phyloP scores from a whole-genome alignment of 805 yeast species.

The Blastobotrys robertii region DNA sequence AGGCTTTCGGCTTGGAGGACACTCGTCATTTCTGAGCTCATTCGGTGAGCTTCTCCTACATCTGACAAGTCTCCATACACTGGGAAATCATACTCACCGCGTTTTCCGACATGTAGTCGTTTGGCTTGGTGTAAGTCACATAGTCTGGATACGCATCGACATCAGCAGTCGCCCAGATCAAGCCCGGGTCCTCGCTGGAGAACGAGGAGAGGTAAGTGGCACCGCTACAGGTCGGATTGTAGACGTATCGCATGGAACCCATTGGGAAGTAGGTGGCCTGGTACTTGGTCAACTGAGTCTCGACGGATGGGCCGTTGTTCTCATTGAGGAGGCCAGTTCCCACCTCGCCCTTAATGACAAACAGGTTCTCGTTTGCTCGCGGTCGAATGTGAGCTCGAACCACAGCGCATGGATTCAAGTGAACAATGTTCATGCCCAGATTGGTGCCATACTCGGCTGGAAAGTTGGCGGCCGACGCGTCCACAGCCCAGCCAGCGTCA shows the following conservation, averaged over 20 bases:
- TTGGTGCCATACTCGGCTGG: slow-evolving; percentile 14
- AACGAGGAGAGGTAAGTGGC: slow-evolving; percentile 11
- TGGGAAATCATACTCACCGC: no score
- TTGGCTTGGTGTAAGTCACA: no score
- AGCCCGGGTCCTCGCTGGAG: slow-evolving; percentile 17
- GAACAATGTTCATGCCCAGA: slow-evolving; percentile 8
- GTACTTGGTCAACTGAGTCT: slow-evolving; percentile 8
- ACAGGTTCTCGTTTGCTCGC: slow-evolving; percentile 13
- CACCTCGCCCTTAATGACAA: slow-evolving; percentile 12
- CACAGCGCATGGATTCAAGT: slow-evolving; percentile 14
- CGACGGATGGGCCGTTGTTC: slow-evolving; percentile 7
- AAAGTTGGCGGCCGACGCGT: slow-evolving; percentile 10
- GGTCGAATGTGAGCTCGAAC: slow-evolving; percentile 13
- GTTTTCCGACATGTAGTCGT: no score
- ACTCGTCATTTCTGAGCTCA: no score
- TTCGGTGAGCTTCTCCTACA: no score
- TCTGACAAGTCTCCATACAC: no score
- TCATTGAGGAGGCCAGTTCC: slow-evolving; percentile 12
- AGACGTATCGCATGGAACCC: slow-evolving; percentile 15
- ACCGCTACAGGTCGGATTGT: slow-evolving; percentile 15
- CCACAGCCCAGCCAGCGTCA: slow-evolving; percentile 9
- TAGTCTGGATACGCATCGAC: no score
- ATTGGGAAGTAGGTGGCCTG: slow-evolving; percentile 15
- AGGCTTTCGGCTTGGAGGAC: no score
- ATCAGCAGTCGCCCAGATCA: no score